phyloP scores from a whole-genome alignment of 306 rosid species.

The Erythrophleum fordii region DNA sequence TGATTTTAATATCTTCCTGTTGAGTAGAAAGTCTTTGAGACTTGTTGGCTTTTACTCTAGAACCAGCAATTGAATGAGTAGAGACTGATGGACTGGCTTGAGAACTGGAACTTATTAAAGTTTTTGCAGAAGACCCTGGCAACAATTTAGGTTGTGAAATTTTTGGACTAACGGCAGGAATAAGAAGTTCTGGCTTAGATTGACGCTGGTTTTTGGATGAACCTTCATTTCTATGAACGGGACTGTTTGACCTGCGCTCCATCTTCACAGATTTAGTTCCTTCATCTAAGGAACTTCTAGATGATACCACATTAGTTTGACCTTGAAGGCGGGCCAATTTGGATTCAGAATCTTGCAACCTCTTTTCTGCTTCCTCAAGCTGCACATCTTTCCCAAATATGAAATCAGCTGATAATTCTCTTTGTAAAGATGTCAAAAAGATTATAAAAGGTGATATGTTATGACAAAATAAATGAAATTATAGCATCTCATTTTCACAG shows the following conservation, averaged over 20 bases:
- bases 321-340: constrained; percentile 63
- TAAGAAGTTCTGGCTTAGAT: constrained; percentile 50
- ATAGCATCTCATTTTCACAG: background rate
- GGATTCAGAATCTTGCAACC: constrained; percentile 52
- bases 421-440: constrained; percentile 4
- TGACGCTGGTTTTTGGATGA: constrained; percentile 41
- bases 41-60: constrained; percentile 44
- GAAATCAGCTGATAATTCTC: constrained; percentile 27
- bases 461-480: background rate
- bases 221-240: constrained; percentile 38
- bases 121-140: constrained; percentile 44
- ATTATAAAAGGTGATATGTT: background rate
- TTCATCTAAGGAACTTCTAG: constrained; percentile 24
- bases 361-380: constrained; percentile 69
- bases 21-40: constrained; percentile 37
- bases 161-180: constrained; percentile 57
- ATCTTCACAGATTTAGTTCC: constrained; percentile 45
- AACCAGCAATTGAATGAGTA: constrained; percentile 37
- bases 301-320: constrained; percentile 31
- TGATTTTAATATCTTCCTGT: constrained; percentile 42
- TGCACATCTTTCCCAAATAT: constrained; percentile 42
- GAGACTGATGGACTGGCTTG: constrained; percentile 46
- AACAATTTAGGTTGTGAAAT: constrained; percentile 35
- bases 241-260: constrained; percentile 54
- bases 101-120: constrained; percentile 36